phyloP scores from a whole-genome alignment of 1,284 basidiomycete genomes.

The Megacollybia platyphylla region DNA sequence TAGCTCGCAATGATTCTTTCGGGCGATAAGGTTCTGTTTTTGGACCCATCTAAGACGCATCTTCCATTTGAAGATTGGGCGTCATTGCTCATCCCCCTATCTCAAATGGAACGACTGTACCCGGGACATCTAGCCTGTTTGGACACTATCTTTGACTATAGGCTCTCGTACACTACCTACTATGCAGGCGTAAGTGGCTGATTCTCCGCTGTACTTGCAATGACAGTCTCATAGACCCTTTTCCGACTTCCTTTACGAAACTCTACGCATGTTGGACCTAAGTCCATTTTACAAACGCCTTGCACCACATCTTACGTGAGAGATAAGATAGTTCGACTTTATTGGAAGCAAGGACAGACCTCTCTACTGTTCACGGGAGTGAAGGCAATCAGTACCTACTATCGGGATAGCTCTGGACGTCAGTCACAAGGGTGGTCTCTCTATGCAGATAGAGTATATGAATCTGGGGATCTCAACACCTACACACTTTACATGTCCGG shows the following conservation, averaged over 20 bases:
- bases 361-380: conserved; percentile 6
- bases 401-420: conserved; percentile 2
- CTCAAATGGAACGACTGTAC: conserved; percentile 18
- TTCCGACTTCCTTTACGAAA: conserved; percentile 31
- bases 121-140: conserved; percentile 24
- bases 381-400: conserved; percentile 1
- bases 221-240: conserved; percentile 23
- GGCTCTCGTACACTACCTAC: conserved; percentile 9
- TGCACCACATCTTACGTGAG: background rate
- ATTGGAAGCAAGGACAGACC: conserved; percentile 1
- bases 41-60: conserved; percentile 28
- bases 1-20: conserved; percentile 34
- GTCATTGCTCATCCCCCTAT: conserved; percentile 15
- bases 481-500: conserved; percentile 1
- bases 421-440: conserved; percentile 1
- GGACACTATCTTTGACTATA: conserved; percentile 25
- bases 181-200: conserved; percentile 25
- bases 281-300: conserved; percentile 7
- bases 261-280: conserved; percentile 2
- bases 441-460: background rate
- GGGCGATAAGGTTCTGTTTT: conserved; percentile 22
- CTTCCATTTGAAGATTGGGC: conserved; percentile 18
- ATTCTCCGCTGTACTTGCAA: background rate
- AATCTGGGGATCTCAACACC: background rate
- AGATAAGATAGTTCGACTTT: conserved; percentile 4